These are phyloP conservation scores for Plantago major DNA, from an alignment of 257 asterid species.

Conservation along the genomic window DNA sequence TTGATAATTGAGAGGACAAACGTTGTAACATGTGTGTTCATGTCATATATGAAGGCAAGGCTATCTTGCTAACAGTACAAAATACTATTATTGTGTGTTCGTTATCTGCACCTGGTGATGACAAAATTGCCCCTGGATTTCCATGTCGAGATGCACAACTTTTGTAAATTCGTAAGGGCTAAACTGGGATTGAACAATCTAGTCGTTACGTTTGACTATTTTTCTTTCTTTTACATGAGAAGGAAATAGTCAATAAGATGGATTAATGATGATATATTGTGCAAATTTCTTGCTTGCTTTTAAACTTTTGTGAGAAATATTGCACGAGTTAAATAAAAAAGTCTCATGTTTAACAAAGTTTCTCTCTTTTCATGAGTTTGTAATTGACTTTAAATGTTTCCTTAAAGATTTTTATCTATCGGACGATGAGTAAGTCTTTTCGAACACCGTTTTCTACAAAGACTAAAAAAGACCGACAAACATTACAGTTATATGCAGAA, in stretches of 20 bases:
- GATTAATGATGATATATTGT: neutral
- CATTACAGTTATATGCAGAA: too few relatives aligned
- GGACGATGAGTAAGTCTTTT: too few relatives aligned
- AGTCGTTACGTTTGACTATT: conserved; percentile 5
- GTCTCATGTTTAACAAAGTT: neutral
- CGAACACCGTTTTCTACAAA: too few relatives aligned
- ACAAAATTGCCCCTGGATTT: conserved; percentile 25
- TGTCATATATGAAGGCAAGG: neutral
- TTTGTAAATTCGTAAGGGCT: neutral
- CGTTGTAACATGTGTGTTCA: conserved; percentile 6
- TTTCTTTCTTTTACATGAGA: neutral
- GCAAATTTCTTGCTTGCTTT: neutral
- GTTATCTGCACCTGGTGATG: neutral
- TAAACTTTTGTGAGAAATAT: neutral
- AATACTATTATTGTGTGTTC: too few relatives aligned
- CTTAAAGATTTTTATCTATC: too few relatives aligned
- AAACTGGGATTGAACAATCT: neutral
- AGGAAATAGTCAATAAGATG: neutral
- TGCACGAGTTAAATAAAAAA: neutral
- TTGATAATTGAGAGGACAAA: neutral
- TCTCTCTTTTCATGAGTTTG: neutral
- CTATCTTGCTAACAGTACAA: neutral
- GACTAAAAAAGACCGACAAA: too few relatives aligned
- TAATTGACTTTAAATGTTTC: neutral
- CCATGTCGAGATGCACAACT: neutral